Base-by-base conservation (phyloP, 768 basidiomycete species). In the Calocybe cyanea region DNA sequence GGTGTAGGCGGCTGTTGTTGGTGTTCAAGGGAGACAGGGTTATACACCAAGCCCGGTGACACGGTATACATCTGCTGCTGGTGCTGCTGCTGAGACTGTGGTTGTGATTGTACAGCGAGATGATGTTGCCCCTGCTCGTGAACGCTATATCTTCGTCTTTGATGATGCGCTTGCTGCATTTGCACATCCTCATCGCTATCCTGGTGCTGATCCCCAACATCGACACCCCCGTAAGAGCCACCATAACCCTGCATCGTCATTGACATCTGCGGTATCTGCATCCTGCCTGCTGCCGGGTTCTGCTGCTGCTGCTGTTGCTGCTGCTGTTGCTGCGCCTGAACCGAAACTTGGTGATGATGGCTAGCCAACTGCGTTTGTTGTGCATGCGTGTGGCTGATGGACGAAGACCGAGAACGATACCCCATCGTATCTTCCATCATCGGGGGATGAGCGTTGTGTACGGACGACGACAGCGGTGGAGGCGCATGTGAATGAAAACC, bases 351-450 rank as follows among this genome's bases (percentile, higher is more conserved):
- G n/a, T n/a, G n/a, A n/a, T n/a, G n/a, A n/a, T n/a, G n/a, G n/a
- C n/a, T n/a, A n/a, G n/a, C n/a, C n/a, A n/a, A n/a, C n/a, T n/a
- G n/a, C n/a, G n/a, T n/a, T n/a, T n/a, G n/a, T n/a, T n/a, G n/a
- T n/a, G n/a, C n/a, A n/a, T n/a, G n/a, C n/a, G 25, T 28, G 11
- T 28, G 25, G 50, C 44, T 36, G 17, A 50, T 25, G 10, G 62
- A 63, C 3, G 60, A 61, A 15, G 62, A 62, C 17, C 63, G 51
- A 5, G 62, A 62, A 8, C 61, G 63, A 31, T 61, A 56, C 9
- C 40, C 44, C 20, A 5, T 11, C 25, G 25, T 6, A 28, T 11
- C 25, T 6, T 28, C 25, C 25, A 28, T 28, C 25, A 28, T 28
- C 5, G 25, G 11, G 6, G 25, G 25, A 28, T 28, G 6, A 28